A percentile compares a stretch with the other conserved stretches of the same genome.
Evolutionary conservation across 139 green algal species (phyloP).

Genomic region (Coccomyxa sp.): DNA sequence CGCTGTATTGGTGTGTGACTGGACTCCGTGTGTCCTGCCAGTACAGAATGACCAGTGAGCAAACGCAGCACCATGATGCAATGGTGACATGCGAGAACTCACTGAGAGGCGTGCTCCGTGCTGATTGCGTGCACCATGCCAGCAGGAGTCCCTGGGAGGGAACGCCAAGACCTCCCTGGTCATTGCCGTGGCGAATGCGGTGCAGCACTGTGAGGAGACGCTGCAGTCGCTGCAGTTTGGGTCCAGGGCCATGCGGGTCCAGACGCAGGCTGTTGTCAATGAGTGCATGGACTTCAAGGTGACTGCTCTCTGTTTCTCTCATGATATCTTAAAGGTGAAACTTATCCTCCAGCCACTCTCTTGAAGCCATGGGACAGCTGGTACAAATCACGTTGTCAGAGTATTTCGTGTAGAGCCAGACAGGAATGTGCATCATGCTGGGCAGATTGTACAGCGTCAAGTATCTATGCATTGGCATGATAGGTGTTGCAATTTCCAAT

Average conservation of each 20-base stretch:
- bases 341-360: too few species aligned
- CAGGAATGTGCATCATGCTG: background rate
- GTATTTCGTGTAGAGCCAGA: background rate
- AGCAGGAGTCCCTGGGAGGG: slow-evolving; percentile 51
- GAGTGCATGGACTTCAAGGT: slow-evolving; percentile 34
- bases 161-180: slow-evolving; percentile 58
- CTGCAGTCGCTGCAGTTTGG: slow-evolving; percentile 78
- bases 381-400: background rate
- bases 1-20: too few species aligned
- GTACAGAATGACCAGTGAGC: too few species aligned
- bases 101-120: background rate
- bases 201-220: slow-evolving; percentile 72
- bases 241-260: slow-evolving; percentile 68
- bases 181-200: slow-evolving; percentile 51
- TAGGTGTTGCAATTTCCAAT: too few species aligned
- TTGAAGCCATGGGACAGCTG: too few species aligned
- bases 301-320: too few species aligned
- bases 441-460: background rate
- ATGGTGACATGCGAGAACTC: too few species aligned
- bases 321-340: too few species aligned
- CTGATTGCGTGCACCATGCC: background rate
- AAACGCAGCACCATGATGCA: too few species aligned
- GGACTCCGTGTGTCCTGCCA: too few species aligned
- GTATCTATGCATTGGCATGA: slow-evolving; percentile 6
- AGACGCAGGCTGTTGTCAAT: slow-evolving; percentile 24